Evolutionary conservation across 768 basidiomycete species (phyloP).

Genomic region (Mycena vulgaris): DNA sequence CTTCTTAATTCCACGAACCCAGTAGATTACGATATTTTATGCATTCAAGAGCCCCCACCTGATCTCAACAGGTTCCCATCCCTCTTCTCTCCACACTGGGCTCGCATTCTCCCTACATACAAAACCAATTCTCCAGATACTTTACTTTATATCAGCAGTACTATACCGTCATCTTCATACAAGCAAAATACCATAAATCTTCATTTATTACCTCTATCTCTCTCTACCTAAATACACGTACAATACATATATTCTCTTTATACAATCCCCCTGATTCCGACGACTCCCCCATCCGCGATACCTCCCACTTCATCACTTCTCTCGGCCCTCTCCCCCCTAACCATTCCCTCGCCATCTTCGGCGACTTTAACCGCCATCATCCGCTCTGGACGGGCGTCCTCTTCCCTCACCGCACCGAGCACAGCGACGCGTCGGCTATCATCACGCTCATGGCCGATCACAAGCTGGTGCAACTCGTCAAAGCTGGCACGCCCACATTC

Average conservation of each 20-base stretch:
- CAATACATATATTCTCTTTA: background rate
- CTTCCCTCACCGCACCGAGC: background rate
- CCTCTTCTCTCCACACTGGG: no score
- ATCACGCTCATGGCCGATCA: background rate
- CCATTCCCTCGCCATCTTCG: no score
- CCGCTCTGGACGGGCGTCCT: background rate
- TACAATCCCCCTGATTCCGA: background rate
- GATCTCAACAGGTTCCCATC: no score
- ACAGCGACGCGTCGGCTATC: background rate
- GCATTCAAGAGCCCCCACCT: no score
- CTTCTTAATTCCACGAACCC: no score
- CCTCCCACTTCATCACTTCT: no score
- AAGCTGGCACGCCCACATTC: background rate
- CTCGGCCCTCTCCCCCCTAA: no score
- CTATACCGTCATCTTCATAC: background rate
- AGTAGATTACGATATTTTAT: no score
- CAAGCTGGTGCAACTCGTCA: background rate
- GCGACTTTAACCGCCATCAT: no score
- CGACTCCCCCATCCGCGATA: background rate
- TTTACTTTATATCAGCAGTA: background rate
- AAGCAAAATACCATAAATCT: background rate
- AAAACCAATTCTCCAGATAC: background rate
- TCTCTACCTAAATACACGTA: background rate
- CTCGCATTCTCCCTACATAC: background rate
- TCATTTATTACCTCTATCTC: slow-evolving; percentile 1